These are phyloP conservation scores for Saccharomyces hybrid DNA, from an alignment of 1,139 yeast genomes.

Conservation along the genomic window DNA sequence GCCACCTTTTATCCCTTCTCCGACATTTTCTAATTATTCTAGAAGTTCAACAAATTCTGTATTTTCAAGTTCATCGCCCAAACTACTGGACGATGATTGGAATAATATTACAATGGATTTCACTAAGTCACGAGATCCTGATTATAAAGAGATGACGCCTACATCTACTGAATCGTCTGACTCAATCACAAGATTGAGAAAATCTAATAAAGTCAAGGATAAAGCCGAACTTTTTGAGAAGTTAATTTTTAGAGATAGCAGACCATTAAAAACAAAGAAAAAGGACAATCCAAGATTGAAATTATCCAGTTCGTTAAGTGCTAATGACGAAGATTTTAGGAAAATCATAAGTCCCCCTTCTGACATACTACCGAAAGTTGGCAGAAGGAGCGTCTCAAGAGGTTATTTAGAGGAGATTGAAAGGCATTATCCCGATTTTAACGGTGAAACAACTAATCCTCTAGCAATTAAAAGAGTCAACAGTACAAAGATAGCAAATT, in stretches of 20 bases:
- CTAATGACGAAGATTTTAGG: background rate
- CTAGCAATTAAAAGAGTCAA: conserved; percentile 1
- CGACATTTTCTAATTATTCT: conserved; percentile 21
- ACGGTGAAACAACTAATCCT: conserved; percentile 8
- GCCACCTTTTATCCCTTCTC: conserved; percentile 12
- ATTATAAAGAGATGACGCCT: conserved; percentile 1
- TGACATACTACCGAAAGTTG: background rate
- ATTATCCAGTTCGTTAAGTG: background rate
- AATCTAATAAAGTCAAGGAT: conserved; percentile 28
- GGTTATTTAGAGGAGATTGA: conserved; percentile 16
- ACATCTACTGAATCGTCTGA: conserved; percentile 10
- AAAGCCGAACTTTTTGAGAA: conserved; percentile 30
- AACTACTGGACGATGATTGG: conserved; percentile 21
- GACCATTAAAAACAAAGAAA: background rate
- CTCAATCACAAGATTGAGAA: conserved; percentile 22
- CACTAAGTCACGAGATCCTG: background rate
- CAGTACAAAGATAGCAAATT: background rate
- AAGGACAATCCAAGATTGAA: conserved; percentile 5
- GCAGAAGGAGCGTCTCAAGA: conserved; percentile 12
- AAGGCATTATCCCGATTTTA: conserved; percentile 3
- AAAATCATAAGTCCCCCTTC: background rate
- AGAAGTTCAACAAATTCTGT: conserved; percentile 24
- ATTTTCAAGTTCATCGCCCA: conserved; percentile 22
- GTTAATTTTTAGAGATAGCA: conserved; percentile 12
- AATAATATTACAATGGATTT: conserved; percentile 17